Base-by-base conservation (phyloP, 2,329 filamentous ascomycete genomes). In the Ambrosiella xylebori region DNA sequence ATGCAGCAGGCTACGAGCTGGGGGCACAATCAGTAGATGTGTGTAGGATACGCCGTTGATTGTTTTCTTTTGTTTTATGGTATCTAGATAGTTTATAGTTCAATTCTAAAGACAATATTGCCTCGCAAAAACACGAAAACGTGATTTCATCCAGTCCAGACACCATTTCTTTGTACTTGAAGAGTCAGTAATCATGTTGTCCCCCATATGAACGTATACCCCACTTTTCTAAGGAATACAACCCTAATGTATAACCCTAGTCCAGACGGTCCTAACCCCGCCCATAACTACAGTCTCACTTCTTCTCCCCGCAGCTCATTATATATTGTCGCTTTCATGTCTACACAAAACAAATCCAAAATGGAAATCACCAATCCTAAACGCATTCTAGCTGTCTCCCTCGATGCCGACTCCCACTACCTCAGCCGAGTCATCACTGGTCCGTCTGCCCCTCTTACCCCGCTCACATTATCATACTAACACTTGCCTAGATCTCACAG, bases 331-430 rank as follows among this genome's bases (percentile, higher is more conserved):
- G 27, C 27, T 27, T 27, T 27, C 3, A 3, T 27, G 4, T 27
- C 27, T 27, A 4, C 27, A 27, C 27, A 27, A 27, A 27, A 27
- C 11, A 8, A 15, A 15, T 17, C 38, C 11, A 49, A 36, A 41
- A 58, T 58, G 56, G 58, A 59, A 12, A 52, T 61, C 13, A 56
- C 56, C 41, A 58, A 59, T 27, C 40, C 79, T 9, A 72, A 78
- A 55, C 72, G 81, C 36, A 76, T 83, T 57, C 68, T 84, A 40
- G 79, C 79, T 13, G 75, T 84, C 4, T 76, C 73, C n/a, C 68
- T 74, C 47, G 71, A 71, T 59, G 71, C 68, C 40, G 73, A 73
- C 58, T 72, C 68, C 6, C 69, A 74, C 5, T 72, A 75, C 38
- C 67, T 81, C 12, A 69, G 71, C 60, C 68, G 69, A 27, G 68